Evolutionary conservation across 1,139 yeast species (phyloP).

Genomic region (Debaryomyces robertsiae): DNA sequence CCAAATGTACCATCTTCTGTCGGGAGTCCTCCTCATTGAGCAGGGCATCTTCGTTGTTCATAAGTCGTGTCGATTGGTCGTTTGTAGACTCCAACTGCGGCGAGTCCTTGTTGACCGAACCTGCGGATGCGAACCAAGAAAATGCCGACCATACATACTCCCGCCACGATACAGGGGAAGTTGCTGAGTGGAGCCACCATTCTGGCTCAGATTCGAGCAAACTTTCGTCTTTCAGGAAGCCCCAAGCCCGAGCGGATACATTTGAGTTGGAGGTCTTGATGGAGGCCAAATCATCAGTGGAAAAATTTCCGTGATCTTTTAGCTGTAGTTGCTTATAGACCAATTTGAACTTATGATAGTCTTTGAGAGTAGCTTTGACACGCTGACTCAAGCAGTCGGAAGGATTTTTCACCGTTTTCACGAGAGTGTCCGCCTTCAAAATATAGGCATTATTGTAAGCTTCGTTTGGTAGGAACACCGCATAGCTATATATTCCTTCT

Average conservation of each 20-base stretch:
- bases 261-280: slow-evolving; percentile 24
- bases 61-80: slow-evolving; percentile 8
- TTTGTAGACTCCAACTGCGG: slow-evolving; percentile 8
- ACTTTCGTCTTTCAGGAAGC: slow-evolving; percentile 1
- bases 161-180: slow-evolving; percentile 61
- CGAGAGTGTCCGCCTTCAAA: slow-evolving; percentile 15
- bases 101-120: slow-evolving; percentile 42
- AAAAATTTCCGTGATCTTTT: slow-evolving; percentile 12
- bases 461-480: slow-evolving; percentile 33
- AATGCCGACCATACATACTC: slow-evolving; percentile 73
- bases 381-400: slow-evolving; percentile 12
- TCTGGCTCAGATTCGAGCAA: slow-evolving; percentile 27
- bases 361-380: slow-evolving; percentile 37
- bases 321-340: slow-evolving; percentile 31
- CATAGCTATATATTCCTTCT: slow-evolving; percentile 55
- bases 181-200: slow-evolving; percentile 49
- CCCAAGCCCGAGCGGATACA: slow-evolving; percentile 5
- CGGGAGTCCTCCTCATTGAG: slow-evolving; percentile 9
- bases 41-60: slow-evolving; percentile 11
- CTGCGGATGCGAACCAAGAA: slow-evolving; percentile 87
- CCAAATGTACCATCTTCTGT: slow-evolving; percentile 22
- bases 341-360: slow-evolving; percentile 40
- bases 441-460: slow-evolving; percentile 18
- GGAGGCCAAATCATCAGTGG: slow-evolving; percentile 28
- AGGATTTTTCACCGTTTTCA: slow-evolving; percentile 5